Base-by-base conservation (phyloP, 2,329 filamentous ascomycete genomes). In the Fusarium sp. region DNA sequence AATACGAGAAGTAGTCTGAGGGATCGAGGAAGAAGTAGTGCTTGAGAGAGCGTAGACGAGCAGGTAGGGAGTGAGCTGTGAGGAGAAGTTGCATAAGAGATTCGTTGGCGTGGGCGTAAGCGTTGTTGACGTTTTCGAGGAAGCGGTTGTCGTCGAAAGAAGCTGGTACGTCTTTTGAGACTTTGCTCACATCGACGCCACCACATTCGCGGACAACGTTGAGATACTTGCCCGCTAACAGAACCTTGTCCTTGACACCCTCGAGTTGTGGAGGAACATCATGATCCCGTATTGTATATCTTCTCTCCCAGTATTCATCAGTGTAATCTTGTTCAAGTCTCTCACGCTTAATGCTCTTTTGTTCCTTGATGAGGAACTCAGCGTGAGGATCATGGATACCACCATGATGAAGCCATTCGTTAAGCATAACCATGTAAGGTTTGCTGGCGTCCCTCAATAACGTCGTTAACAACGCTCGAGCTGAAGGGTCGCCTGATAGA, bases 21-120 rank as follows among this genome's bases (percentile, higher is more conserved):
- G 95, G 93, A 78, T 98, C 96, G 71, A 99, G 91, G 87, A 99
- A 99, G 86, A 98, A 99, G 85, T 99, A 99, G 83, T 99, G 96
- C 82, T 99, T 99, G 44, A 99, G 87, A 20, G 96, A 98, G 51
- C 93, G 91, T 64, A 99, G 88, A 42, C 96, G 90, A 35, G 94
- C 93, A 1, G 96, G 95, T 10, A 99, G 89, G 18, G 94, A 94
- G 80, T 99, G 96, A 12, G 96, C 96, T 1, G 96, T 98, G 45
- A 99, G 88, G 6, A 99, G 90, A 0, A 99, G 88, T 69, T 95
- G 93, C 84, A 99, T 91, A 28, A 99, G 87, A 13, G 96, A 98
- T 66, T 95, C 93, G 82, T 99, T 99, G 61, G 96, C 96, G 80
- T 98, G 93, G 2, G 96, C 95, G 79, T 99, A 99, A 7, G 96